Evolutionary conservation across 495 filamentous ascomycete species (phyloP).

Genomic region (Talaromyces liani): DNA sequence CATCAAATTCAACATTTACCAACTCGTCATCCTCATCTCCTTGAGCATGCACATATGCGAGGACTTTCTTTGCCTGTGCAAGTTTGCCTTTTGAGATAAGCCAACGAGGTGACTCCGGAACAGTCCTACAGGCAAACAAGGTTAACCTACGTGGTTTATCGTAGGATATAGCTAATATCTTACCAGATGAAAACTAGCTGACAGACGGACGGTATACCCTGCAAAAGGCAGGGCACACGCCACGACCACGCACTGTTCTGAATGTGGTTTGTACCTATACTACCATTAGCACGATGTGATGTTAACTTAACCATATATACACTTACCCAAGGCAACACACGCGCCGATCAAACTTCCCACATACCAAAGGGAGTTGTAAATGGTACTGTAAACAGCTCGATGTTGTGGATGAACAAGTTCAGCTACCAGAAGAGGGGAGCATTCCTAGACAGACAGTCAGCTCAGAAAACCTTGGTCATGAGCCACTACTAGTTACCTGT

Average conservation of each 20-base stretch:
- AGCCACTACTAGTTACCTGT: slow-evolving; percentile 19
- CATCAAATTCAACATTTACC: slow-evolving; percentile 19
- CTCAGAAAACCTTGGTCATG: not conserved
- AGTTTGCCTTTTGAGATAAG: slow-evolving; percentile 23
- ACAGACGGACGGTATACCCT: slow-evolving; percentile 37
- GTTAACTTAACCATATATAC: not conserved
- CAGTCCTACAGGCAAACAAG: slow-evolving; percentile 14
- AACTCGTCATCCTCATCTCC: slow-evolving; percentile 13
- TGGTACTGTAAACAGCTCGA: slow-evolving; percentile 55
- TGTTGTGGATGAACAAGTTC: slow-evolving; percentile 62
- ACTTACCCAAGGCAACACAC: slow-evolving; percentile 8
- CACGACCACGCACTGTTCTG: slow-evolving; percentile 36
- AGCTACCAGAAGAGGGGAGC: slow-evolving; percentile 55
- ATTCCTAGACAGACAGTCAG: slow-evolving; percentile 33
- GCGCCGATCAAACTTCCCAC: slow-evolving; percentile 29
- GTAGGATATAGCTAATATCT: slow-evolving; percentile 4
- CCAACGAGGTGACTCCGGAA: slow-evolving; percentile 42
- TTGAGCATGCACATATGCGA: slow-evolving; percentile 24
- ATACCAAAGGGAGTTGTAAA: slow-evolving; percentile 58
- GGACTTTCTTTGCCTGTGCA: slow-evolving; percentile 24
- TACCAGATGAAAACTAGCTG: slow-evolving; percentile 41
- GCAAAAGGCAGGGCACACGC: slow-evolving; percentile 40
- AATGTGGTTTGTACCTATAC: slow-evolving; percentile 29
- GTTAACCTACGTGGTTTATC: not conserved
- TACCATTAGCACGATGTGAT: not conserved